A percentile compares a stretch with the other conserved stretches of the same genome.
These are phyloP conservation scores for Neurospora sp. DNA, from an alignment of 2,329 filamentous ascomycete genomes.

Conservation along the genomic window DNA sequence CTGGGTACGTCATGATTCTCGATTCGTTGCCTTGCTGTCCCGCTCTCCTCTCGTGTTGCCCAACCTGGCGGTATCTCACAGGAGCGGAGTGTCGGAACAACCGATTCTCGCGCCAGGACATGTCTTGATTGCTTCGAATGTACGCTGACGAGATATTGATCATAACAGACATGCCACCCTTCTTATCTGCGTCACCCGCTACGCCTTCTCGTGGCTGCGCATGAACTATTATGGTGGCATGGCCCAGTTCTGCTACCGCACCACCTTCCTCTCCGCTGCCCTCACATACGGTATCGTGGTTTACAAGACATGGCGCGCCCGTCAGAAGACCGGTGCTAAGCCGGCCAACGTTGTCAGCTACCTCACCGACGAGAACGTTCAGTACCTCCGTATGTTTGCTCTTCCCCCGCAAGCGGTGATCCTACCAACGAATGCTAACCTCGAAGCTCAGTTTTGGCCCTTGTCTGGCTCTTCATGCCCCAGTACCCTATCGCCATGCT, in stretches of 20 bases:
- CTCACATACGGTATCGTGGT: slow-evolving; percentile 96
- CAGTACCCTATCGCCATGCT: slow-evolving; percentile 86
- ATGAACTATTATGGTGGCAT: slow-evolving; percentile 76
- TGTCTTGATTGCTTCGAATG: background rate
- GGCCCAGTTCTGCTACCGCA: slow-evolving; percentile 79
- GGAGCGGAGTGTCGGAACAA: slow-evolving; percentile 5
- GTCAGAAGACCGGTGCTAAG: slow-evolving; percentile 62
- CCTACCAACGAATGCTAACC: background rate
- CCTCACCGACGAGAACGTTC: slow-evolving; percentile 86
- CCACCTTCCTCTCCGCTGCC: slow-evolving; percentile 80
- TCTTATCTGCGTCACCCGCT: slow-evolving; percentile 73
- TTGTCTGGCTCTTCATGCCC: slow-evolving; percentile 87
- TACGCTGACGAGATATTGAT: background rate
- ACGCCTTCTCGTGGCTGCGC: slow-evolving; percentile 74
- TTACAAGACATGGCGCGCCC: slow-evolving; percentile 90
- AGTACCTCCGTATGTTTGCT: slow-evolving; percentile 75
- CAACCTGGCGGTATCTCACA: background rate
- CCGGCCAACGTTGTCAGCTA: slow-evolving; percentile 54
- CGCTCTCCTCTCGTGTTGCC: background rate
- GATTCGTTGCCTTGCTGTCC: background rate
- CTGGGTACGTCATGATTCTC: slow-evolving; percentile 52
- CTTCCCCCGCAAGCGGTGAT: background rate
- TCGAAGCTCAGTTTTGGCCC: slow-evolving; percentile 63
- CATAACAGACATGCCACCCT: slow-evolving; percentile 68
- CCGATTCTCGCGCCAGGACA: slow-evolving; percentile 1